phyloP scores from a whole-genome alignment of 371 early-diverging fungal species.

The Haplosporangium sp. region DNA sequence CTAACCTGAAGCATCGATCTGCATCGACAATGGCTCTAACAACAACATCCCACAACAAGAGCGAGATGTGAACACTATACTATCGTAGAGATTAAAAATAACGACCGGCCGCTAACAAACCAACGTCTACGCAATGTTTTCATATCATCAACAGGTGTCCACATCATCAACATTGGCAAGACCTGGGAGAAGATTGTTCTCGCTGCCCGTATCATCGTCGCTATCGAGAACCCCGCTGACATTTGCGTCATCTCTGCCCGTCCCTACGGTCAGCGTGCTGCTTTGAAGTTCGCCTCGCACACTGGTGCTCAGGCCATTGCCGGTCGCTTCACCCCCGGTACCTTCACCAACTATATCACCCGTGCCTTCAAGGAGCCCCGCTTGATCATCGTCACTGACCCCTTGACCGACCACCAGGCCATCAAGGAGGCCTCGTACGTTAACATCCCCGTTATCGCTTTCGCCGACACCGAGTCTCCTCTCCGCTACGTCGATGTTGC shows the following conservation, averaged over 20 bases:
- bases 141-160: conserved; percentile 95
- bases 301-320: conserved; percentile 98
- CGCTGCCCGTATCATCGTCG: conserved; percentile 98
- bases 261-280: conserved; percentile 98
- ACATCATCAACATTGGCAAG: conserved; percentile 86
- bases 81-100: neutral
- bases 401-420: conserved; percentile 98
- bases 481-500: conserved; percentile 97
- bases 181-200: conserved; percentile 93
- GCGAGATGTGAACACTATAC: conserved; percentile 71
- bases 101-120: too few species aligned
- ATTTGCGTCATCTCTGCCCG: conserved; percentile 76
- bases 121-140: conserved; percentile 61
- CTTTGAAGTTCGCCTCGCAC: conserved; percentile 97
- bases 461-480: conserved; percentile 97
- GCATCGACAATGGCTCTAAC: too few species aligned
- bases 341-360: conserved; percentile 99
- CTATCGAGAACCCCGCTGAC: conserved; percentile 5
- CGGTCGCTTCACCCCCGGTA: conserved; percentile 99
- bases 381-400: conserved; percentile 98
- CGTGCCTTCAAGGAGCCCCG: conserved; percentile 99
- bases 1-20: too few species aligned
- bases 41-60: too few species aligned
- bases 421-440: conserved; percentile 98
- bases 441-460: conserved; percentile 99